Percentiles rank a stretch among this genome's conserved stretches.
Evolutionary conservation across 1,284 basidiomycete species (phyloP).

Genomic region (Ceratobasidium sp.): DNA sequence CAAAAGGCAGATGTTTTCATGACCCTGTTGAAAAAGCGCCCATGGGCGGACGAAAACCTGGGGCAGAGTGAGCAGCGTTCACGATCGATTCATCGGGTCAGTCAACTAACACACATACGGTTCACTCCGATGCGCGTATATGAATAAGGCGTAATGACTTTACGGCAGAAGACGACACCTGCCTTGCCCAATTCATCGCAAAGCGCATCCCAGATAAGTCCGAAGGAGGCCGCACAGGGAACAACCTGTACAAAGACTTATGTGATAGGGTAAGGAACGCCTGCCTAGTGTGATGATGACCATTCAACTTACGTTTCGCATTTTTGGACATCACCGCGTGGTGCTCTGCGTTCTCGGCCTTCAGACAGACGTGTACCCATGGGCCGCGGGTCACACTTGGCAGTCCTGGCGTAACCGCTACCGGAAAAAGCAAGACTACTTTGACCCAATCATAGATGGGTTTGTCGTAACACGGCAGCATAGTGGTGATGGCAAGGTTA

Average conservation of each 20-base stretch:
- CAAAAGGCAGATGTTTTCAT: conserved; percentile 68
- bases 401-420: conserved; percentile 87
- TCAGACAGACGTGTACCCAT: conserved; percentile 72
- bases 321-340: not conserved
- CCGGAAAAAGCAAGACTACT: conserved; percentile 76
- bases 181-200: conserved; percentile 78
- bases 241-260: conserved; percentile 76
- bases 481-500: conserved; percentile 34
- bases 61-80: conserved; percentile 68
- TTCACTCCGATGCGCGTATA: not conserved
- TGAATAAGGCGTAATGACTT: conserved; percentile 73
- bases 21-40: conserved; percentile 82
- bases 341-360: conserved; percentile 24
- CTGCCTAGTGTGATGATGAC: not conserved
- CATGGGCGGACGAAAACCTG: conserved; percentile 77
- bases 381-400: conserved; percentile 85
- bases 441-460: conserved; percentile 69
- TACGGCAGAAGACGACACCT: conserved; percentile 74
- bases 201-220: conserved; percentile 80
- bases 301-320: not conserved
- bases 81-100: not conserved
- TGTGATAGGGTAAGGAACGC: conserved; percentile 62
- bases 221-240: conserved; percentile 79
- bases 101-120: not conserved
- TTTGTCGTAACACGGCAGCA: conserved; percentile 47